Conservation (phyloP, 2,329 filamentous ascomycete species). For the Dactylellina drechsleri region DNA sequence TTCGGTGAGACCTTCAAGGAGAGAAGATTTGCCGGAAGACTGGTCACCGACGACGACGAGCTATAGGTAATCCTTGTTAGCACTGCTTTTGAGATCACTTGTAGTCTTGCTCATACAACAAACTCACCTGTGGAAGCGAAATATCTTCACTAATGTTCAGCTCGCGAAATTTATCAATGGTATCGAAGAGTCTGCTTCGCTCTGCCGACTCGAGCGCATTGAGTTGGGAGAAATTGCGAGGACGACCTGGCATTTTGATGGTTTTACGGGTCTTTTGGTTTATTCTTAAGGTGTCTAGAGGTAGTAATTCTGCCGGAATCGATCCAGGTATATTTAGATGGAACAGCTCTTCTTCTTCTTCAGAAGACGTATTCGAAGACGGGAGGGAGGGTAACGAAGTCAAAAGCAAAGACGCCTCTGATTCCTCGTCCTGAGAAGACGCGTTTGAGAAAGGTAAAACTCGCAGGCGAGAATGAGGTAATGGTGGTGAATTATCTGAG, state of each 20-base stretch:
- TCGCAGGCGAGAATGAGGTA: too few relatives aligned
- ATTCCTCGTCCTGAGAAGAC: too few relatives aligned
- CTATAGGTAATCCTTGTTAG: conserved; percentile 26
- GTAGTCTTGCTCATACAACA: not conserved
- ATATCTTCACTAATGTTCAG: conserved; percentile 58
- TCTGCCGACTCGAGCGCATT: conserved; percentile 17
- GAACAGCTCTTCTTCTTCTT: not conserved
- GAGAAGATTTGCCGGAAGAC: conserved; percentile 58
- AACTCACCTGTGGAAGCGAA: conserved; percentile 57
- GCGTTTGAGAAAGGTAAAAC: too few relatives aligned
- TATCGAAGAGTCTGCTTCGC: conserved; percentile 35
- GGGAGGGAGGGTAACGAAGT: too few relatives aligned
- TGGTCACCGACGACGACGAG: conserved; percentile 59
- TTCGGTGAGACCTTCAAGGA: conserved; percentile 57
- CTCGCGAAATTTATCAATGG: conserved; percentile 57
- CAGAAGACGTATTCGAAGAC: not conserved
- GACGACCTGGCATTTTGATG: conserved; percentile 3
- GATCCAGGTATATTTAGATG: conserved; percentile 5
- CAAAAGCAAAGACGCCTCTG: too few relatives aligned
- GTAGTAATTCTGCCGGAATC: not conserved
- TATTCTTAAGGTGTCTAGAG: not conserved
- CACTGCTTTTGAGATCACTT: too few relatives aligned
- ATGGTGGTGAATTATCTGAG: too few relatives aligned
- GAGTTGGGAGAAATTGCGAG: conserved; percentile 29
- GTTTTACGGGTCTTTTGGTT: not conserved